Evolutionary conservation across 2,329 filamentous ascomycete genomes (phyloP), one percentile per base, ranked within the genome.

Genomic region (Stylonectria norvegica): DNA sequence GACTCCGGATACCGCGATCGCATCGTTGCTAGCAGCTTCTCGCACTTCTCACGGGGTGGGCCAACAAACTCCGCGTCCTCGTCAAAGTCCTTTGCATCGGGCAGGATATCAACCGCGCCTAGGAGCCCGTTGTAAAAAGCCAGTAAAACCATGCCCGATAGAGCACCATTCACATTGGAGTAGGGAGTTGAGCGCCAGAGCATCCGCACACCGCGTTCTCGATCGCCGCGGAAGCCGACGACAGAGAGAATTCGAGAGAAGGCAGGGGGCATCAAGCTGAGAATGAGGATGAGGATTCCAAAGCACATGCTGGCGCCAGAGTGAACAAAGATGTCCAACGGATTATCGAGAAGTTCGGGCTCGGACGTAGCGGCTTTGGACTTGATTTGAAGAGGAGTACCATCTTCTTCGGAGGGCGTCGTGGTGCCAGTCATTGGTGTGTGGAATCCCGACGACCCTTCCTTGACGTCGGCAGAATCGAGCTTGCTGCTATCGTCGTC

Each of bases 191-290:
- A 87, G 60, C 87, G 83, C 93, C 93, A 98, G 4, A 98, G 79
- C 79, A 96, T 85, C 27, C 77, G 73, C 20, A 96, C 74, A 8
- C 90, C 93, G 27, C 84, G 77, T 47, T 88, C 81, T 30, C 90
- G 83, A 60, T 97, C 90, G 20, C 93, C 93, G 46, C 80, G 83
- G 67, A 97, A 97, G 1, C 93, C 93, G 20, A 96, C 85, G 29
- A 97, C 84, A 43, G 84, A 87, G 4, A 97, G 73, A 1, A 98
- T 76, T 40, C 81, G 85, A n/a, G 80, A 85, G 63, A 97, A 95
- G 1, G 90, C 81, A 0, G 93, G 93, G 0, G 93, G 94, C 1
- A 97, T 82, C 69, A 97, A 85, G 10, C 89, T 94, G n/a, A 97
- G 82, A 38, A 97, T 73, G 1, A 97, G 73, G 11, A 94, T 75